These are phyloP conservation scores for Candida tunisiensis DNA, from an alignment of 1,139 yeast genomes.

Conservation along the genomic window DNA sequence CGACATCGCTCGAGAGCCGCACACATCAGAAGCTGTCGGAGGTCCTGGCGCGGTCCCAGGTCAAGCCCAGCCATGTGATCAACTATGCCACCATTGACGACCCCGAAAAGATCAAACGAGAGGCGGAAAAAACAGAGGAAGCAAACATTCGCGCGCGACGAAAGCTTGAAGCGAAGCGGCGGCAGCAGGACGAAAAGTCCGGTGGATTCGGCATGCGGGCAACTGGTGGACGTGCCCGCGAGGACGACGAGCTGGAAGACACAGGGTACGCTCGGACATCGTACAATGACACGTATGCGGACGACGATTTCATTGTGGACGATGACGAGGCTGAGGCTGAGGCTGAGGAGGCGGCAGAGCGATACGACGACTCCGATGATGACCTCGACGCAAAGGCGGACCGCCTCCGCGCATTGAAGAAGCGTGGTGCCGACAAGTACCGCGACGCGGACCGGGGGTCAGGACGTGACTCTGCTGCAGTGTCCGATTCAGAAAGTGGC, in stretches of 20 bases:
- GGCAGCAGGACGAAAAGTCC: background rate
- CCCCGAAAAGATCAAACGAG: slow-evolving; percentile 72
- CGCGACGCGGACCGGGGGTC: slow-evolving; percentile 36
- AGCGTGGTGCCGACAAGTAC: slow-evolving; percentile 26
- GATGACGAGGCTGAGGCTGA: slow-evolving; percentile 43
- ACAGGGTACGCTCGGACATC: slow-evolving; percentile 6
- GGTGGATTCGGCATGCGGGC: slow-evolving; percentile 1
- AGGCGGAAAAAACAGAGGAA: slow-evolving; percentile 62
- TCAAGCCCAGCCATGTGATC: slow-evolving; percentile 31
- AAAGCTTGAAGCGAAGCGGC: slow-evolving; percentile 33
- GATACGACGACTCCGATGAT: slow-evolving; percentile 36
- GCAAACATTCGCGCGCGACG: slow-evolving; percentile 23
- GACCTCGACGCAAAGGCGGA: slow-evolving; percentile 24
- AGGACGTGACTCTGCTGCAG: slow-evolving; percentile 16
- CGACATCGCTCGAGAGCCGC: slow-evolving; percentile 70
- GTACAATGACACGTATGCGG: slow-evolving; percentile 7
- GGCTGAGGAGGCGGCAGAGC: slow-evolving; percentile 27
- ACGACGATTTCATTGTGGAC: slow-evolving; percentile 22
- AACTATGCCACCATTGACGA: slow-evolving; percentile 71
- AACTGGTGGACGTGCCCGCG: slow-evolving; percentile 13
- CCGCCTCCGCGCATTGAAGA: slow-evolving; percentile 10
- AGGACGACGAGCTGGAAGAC: slow-evolving; percentile 26
- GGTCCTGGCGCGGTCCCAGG: slow-evolving; percentile 56
- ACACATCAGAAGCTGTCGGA: slow-evolving; percentile 70
- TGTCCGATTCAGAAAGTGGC: slow-evolving; percentile 18